Conservation (phyloP, 1,139 yeast genomes). For the Kurtzmaniella quercitrusa region DNA sequence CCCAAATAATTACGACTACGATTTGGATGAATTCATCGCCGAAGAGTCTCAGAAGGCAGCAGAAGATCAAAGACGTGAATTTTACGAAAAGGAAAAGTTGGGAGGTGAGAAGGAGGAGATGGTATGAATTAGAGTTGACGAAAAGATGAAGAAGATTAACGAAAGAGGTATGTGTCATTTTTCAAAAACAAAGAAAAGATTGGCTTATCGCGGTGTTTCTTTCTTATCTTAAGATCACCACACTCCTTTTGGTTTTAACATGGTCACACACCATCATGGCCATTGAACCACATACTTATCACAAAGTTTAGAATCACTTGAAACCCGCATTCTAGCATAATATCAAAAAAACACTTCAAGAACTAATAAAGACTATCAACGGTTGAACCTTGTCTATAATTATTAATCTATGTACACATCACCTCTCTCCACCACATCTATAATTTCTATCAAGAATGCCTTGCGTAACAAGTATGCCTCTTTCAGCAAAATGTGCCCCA, state of each 20-base stretch:
- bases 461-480: conserved; percentile 4
- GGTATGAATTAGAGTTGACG: conserved; percentile 14
- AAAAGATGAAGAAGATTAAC: background rate
- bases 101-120: conserved; percentile 31
- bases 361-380: background rate
- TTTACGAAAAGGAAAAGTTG: conserved; percentile 22
- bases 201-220: no score
- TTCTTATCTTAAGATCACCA: no score
- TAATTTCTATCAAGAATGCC: conserved; percentile 4
- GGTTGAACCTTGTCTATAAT: background rate
- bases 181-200: no score
- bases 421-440: conserved; percentile 1
- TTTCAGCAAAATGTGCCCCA: background rate
- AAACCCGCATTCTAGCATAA: no score
- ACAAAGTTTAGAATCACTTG: no score
- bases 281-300: no score
- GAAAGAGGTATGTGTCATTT: no score
- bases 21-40: conserved; percentile 16
- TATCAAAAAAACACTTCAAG: no score
- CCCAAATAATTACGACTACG: conserved; percentile 33
- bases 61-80: conserved; percentile 19
- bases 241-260: no score
- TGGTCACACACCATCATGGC: no score
- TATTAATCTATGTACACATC: background rate
- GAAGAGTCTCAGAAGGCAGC: conserved; percentile 27